These are phyloP conservation scores for Xylariomycetidae sp. DNA, from an alignment of 2,329 filamentous ascomycete species.

Conservation along the genomic window DNA sequence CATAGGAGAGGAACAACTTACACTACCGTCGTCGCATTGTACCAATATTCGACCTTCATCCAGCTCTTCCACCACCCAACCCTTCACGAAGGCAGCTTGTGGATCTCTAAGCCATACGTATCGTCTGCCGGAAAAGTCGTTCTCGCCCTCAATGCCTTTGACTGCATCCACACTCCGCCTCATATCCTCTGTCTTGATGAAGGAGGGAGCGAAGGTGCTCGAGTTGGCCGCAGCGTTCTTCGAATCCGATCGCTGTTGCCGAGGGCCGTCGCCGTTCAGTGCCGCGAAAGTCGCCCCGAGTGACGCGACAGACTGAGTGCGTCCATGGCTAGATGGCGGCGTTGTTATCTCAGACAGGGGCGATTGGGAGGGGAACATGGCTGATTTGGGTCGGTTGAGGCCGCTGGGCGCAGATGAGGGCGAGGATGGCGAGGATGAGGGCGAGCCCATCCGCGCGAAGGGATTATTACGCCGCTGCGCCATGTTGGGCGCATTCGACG, in stretches of 20 bases:
- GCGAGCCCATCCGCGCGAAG: conserved; percentile 64
- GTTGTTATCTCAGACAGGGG: conserved; percentile 34
- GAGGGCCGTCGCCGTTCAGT: conserved; percentile 26
- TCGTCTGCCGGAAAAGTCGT: conserved; percentile 96
- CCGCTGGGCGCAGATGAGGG: conserved; percentile 38
- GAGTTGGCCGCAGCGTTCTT: conserved; percentile 58
- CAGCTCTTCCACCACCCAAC: conserved; percentile 82
- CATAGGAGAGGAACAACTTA: conserved; percentile 40
- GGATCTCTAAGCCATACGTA: conserved; percentile 96
- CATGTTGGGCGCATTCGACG: conserved; percentile 51
- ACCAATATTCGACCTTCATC: conserved; percentile 66
- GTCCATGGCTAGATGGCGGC: conserved; percentile 41
- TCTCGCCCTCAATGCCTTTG: conserved; percentile 85
- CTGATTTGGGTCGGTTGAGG: conserved; percentile 58
- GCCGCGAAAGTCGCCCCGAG: conserved; percentile 37
- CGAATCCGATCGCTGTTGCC: conserved; percentile 52
- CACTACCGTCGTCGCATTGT: conserved; percentile 87
- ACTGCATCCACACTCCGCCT: conserved; percentile 50
- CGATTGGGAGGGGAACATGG: conserved; percentile 58
- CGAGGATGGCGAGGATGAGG: conserved; percentile 67
- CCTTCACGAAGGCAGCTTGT: conserved; percentile 81
- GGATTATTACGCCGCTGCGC: conserved; percentile 75
- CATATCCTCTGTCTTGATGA: conserved; percentile 84
- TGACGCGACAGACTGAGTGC: conserved; percentile 62
- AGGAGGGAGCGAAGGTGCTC: conserved; percentile 89